Percentiles rank a stretch among this genome's conserved stretches.
These are phyloP conservation scores for Bassia scoparia DNA, from an alignment of 148 eudicot species.

Conservation along the genomic window DNA sequence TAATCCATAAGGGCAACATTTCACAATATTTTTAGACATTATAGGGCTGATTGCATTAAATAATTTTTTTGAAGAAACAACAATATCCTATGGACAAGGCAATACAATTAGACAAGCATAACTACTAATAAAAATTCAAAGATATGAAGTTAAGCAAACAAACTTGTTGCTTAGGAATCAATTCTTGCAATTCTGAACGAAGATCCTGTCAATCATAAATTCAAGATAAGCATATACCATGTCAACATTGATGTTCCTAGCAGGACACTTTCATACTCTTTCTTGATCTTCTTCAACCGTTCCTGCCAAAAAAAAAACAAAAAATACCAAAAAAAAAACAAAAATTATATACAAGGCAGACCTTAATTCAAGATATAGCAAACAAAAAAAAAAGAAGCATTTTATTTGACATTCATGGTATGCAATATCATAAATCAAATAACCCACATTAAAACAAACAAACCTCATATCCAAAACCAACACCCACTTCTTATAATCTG, in stretches of 20 bases:
- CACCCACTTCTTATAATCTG: too few relatives aligned
- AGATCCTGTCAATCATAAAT: conserved; percentile 57
- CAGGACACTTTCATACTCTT: conserved; percentile 77
- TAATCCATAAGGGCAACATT: too few relatives aligned
- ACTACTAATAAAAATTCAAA: neutral
- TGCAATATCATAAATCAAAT: too few relatives aligned
- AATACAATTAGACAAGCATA: neutral
- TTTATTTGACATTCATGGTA: too few relatives aligned
- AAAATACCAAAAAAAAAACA: neutral
- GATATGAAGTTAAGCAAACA: conserved; percentile 4
- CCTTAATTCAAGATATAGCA: too few relatives aligned
- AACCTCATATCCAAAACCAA: too few relatives aligned
- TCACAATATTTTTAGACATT: too few relatives aligned
- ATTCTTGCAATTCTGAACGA: conserved; percentile 81
- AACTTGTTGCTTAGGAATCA: conserved; percentile 96
- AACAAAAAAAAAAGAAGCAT: too few relatives aligned
- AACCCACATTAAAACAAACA: too few relatives aligned
- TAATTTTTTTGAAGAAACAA: neutral
- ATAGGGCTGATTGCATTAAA: neutral
- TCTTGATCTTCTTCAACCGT: conserved; percentile 82
- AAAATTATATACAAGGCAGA: too few relatives aligned
- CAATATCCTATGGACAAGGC: too few relatives aligned
- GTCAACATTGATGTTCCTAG: conserved; percentile 81
- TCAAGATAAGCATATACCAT: conserved; percentile 54
- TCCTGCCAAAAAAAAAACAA: conserved; percentile 41